Percentiles rank a stretch among this genome's conserved stretches.
Evolutionary conservation across 148 eudicot species (phyloP).

Genomic region (Salicornia ramosissima): DNA sequence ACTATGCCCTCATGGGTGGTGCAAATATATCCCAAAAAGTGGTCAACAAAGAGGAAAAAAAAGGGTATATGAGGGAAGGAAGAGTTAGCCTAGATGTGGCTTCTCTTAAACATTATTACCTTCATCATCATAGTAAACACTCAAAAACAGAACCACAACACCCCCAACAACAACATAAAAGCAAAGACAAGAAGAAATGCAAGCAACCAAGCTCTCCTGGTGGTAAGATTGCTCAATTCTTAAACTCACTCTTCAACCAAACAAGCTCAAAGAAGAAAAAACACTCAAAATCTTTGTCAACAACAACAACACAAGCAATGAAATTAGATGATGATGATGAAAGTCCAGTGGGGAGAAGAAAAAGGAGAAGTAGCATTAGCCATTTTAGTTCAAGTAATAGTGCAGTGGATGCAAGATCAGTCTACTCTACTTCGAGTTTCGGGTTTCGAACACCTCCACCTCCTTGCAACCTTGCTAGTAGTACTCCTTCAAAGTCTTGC

Average conservation of each 20-base stretch:
- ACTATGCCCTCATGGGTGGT: conserved; percentile 4
- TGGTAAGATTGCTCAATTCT: conserved; percentile 67
- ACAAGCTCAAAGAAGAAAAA: conserved; percentile 60
- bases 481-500: conserved; percentile 46
- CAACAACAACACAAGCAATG: conserved; percentile 31
- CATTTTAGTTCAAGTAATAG: conserved; percentile 36
- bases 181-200: conserved; percentile 51
- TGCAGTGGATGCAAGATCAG: conserved; percentile 32
- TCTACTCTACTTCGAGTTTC: conserved; percentile 37
- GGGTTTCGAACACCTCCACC: conserved; percentile 74
- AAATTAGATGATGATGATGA: conserved; percentile 68
- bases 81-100: conserved; percentile 70
- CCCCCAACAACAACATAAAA: conserved; percentile 17
- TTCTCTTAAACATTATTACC: conserved; percentile 29
- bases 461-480: conserved; percentile 37
- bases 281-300: conserved; percentile 11
- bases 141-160: conserved; percentile 13
- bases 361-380: conserved; percentile 67
- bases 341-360: conserved; percentile 45
- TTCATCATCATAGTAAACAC: conserved; percentile 16
- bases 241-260: conserved; percentile 71
- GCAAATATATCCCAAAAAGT: conserved; percentile 19
- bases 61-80: conserved; percentile 38
- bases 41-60: conserved; percentile 27
- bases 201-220: conserved; percentile 95